Percentiles rank a stretch among this genome's conserved stretches.
phyloP scores from a whole-genome alignment of 75 land plant genomes.

The Cupressus sempervirens region DNA sequence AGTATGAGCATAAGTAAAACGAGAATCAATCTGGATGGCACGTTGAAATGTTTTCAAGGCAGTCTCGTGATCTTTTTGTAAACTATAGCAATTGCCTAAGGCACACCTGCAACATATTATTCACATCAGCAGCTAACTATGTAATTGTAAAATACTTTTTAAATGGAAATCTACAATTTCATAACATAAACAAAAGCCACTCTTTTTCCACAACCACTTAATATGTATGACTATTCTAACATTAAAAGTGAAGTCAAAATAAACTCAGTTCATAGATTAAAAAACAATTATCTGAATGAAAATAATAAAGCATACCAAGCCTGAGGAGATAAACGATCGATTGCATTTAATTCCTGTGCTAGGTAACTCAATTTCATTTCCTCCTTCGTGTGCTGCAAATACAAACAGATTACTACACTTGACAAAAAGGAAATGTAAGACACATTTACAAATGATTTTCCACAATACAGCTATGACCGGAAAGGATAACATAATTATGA shows the following conservation, averaged over 20 bases:
- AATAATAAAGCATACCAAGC: conserved; percentile 55
- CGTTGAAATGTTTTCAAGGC: conserved; percentile 96
- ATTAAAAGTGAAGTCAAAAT: neutral
- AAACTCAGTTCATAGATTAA: neutral
- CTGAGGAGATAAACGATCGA: conserved; percentile 95
- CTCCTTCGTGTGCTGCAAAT: conserved; percentile 88
- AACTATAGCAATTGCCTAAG: conserved; percentile 96
- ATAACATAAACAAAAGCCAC: neutral
- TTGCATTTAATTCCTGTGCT: conserved; percentile 80
- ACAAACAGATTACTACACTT: neutral
- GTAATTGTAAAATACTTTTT: neutral
- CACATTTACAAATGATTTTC: neutral
- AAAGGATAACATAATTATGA: neutral
- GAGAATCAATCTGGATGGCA: conserved; percentile 75
- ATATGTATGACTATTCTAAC: neutral
- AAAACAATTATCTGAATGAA: neutral
- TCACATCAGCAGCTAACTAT: neutral
- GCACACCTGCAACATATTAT: conserved; percentile 72
- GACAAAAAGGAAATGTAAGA: neutral
- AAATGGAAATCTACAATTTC: neutral
- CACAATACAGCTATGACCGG: neutral
- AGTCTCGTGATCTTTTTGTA: conserved; percentile 97
- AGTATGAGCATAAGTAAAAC: conserved; percentile 93
- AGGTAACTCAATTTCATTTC: conserved; percentile 94
- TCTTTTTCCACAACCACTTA: neutral